phyloP scores from a whole-genome alignment of 2,329 filamentous ascomycete species.

The Aspergillus calidoustus region DNA sequence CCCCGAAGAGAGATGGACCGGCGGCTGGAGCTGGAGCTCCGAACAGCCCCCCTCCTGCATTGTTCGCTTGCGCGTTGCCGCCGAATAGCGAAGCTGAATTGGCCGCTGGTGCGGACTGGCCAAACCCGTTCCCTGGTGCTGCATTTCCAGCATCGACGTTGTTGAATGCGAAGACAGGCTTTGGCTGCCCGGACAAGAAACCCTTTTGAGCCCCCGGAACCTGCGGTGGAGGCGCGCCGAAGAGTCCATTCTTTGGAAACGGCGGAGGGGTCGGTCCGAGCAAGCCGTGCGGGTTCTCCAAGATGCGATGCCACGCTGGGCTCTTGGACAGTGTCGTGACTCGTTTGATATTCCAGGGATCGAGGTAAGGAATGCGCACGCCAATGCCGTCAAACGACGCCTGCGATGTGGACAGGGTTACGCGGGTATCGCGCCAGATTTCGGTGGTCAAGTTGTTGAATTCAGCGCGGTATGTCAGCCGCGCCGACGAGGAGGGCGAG shows the following conservation, averaged over 20 bases:
- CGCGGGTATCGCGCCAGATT: conserved; percentile 64
- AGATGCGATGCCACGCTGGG: conserved; percentile 24
- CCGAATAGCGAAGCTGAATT: neutral
- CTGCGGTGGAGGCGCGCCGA: neutral
- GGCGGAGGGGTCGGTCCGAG: neutral
- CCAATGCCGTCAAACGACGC: conserved; percentile 61
- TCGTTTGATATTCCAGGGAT: conserved; percentile 62
- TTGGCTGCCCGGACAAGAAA: neutral
- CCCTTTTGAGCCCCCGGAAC: neutral
- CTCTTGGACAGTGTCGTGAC: conserved; percentile 24
- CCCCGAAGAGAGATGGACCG: neutral
- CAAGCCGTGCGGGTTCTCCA: neutral
- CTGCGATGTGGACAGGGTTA: conserved; percentile 68
- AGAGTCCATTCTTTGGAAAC: neutral
- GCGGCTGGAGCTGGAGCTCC: neutral
- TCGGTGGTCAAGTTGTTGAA: conserved; percentile 67
- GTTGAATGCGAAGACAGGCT: neutral
- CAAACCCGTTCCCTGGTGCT: neutral
- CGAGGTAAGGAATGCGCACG: conserved; percentile 59
- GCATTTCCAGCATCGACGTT: neutral
- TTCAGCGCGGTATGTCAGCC: conserved; percentile 65
- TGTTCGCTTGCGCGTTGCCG: neutral
- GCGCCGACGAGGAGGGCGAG: conserved; percentile 57
- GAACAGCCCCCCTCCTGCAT: neutral
- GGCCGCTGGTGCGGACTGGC: neutral